Evolutionary conservation across 2,329 filamentous ascomycete genomes (phyloP), one percentile per base, ranked within the genome.

Genomic region (Talaromyces rugulosus): DNA sequence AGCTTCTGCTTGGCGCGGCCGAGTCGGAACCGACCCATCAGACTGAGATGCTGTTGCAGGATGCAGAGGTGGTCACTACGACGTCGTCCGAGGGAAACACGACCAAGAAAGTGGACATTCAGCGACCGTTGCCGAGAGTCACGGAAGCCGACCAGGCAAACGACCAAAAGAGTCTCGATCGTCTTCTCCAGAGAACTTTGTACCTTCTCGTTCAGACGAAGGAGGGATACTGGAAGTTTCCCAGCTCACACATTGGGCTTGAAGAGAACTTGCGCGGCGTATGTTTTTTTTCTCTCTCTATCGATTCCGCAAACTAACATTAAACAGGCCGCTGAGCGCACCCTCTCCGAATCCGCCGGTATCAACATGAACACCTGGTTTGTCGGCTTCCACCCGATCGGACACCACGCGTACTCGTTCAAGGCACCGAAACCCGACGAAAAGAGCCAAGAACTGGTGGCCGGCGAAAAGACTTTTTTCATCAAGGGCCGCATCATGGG

Each of bases 351-450:
- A 70, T 82, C 91, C 3, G 92, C 89, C 9, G 95, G 95, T 62
- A 80, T 90, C 64, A 96, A 99, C 83, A 98, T 99, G 93, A 98
- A 98, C 81, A 97, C 92, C 60, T 99, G 95, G 93, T 86, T 98
- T 68, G 90, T 99, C 58, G 94, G 92, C 64, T 92, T 92, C 70
- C 89, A 90, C 62, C 95, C 95, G 11, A 85, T 97, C 62, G 94
- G 93, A 30, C 90, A 97, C 78, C 79, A 90, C 71, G 82, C 90
- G 67, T 80, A 80, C 64, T 79, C 86, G 65, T 83, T 81, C 82
- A 83, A 68, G 67, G 75, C 70, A 69, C 81, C 72, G 74, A 76
- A 68, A 72, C 76, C 68, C 78, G 82, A 71, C 74, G 70, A 73
- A 18, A 64, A 64, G 54, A 71, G 65, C 62, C 69, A 66, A 62